phyloP scores from a whole-genome alignment of 371 early-diverging fungal species.

The Mucor mucedo region DNA sequence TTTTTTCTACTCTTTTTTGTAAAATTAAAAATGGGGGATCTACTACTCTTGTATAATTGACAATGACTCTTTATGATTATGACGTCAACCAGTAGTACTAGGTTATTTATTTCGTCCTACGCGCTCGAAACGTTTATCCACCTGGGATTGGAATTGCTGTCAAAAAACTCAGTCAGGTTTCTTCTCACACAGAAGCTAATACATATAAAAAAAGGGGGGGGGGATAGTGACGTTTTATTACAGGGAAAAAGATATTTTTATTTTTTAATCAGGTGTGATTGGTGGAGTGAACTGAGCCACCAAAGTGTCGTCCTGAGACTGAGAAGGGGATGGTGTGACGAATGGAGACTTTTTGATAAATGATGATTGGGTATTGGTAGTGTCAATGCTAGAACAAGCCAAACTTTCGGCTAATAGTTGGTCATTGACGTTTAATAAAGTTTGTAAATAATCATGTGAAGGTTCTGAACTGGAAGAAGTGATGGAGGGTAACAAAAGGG shows the following conservation, averaged over 20 bases:
- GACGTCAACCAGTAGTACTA: conserved; percentile 9
- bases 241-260: neutral
- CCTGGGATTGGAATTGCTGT: too few relatives aligned
- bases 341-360: neutral
- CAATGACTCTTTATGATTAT: neutral
- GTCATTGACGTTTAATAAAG: conserved; percentile 29
- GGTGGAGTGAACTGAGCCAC: conserved; percentile 7
- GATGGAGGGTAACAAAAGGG: conserved; percentile 10
- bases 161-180: too few relatives aligned
- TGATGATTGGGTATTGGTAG: neutral
- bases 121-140: conserved; percentile 9
- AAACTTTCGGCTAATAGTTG: conserved; percentile 26
- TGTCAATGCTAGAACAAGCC: conserved; percentile 3
- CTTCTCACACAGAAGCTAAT: too few relatives aligned
- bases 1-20: too few relatives aligned
- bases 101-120: conserved; percentile 7
- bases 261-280: conserved; percentile 7
- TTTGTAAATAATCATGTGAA: conserved; percentile 27
- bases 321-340: conserved; percentile 7
- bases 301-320: neutral
- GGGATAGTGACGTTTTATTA: neutral
- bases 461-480: conserved; percentile 3
- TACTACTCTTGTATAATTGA: too few relatives aligned
- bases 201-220: too few relatives aligned
- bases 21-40: too few relatives aligned